Conservation (phyloP, 2,329 filamentous ascomycete genomes). For the Coniosporium tulheliwenetii region DNA sequence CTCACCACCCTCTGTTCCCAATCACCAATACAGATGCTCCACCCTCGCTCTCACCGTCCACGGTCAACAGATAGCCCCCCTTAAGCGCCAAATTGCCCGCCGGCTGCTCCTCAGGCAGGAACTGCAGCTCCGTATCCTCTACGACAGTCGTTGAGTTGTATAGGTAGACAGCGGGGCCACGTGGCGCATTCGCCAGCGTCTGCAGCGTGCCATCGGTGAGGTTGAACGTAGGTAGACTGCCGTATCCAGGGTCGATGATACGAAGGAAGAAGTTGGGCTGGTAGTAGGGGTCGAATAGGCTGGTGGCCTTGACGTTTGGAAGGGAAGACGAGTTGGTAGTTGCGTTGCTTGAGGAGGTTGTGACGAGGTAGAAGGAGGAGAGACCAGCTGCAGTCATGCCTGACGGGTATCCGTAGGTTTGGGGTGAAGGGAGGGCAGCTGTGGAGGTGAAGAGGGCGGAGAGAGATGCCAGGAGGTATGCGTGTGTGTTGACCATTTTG, state of each 20-base stretch:
- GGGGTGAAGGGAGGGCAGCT: too few relatives aligned
- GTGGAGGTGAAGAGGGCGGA: too few relatives aligned
- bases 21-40: constrained; percentile 21
- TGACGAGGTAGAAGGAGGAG: constrained; percentile 22
- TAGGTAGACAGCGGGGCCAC: constrained; percentile 10
- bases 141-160: constrained; percentile 17
- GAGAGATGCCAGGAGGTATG: too few relatives aligned
- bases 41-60: constrained; percentile 18
- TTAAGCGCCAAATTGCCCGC: constrained; percentile 17
- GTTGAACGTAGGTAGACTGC: constrained; percentile 21
- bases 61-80: constrained; percentile 20
- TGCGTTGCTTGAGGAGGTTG: constrained; percentile 14
- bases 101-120: constrained; percentile 14
- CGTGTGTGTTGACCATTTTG: too few relatives aligned
- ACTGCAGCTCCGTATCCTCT: constrained; percentile 14
- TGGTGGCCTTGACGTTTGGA: constrained; percentile 19
- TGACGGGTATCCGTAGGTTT: too few relatives aligned
- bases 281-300: constrained; percentile 21
- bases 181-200: constrained; percentile 12
- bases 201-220: constrained; percentile 17
- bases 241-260: constrained; percentile 21
- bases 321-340: constrained; percentile 15
- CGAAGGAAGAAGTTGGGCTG: constrained; percentile 19
- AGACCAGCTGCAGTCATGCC: too few relatives aligned
- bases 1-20: constrained; percentile 17